Percentiles rank a stretch among this genome's conserved stretches.
These are phyloP conservation scores for Ceratocystis colombiana DNA, from an alignment of 2,329 filamentous ascomycete species.

Conservation along the genomic window DNA sequence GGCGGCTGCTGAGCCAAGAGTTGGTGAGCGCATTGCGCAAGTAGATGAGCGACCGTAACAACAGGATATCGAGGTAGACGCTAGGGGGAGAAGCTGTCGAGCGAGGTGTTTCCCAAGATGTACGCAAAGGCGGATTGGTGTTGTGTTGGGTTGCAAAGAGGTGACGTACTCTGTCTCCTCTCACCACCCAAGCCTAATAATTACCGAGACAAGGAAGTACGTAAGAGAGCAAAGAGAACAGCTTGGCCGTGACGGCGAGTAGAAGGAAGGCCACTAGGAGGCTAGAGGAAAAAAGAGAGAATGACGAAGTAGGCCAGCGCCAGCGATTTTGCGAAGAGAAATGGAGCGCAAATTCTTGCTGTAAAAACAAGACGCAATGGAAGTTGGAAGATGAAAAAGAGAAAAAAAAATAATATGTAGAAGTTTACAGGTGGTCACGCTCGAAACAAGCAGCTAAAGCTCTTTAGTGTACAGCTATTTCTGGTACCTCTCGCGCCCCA, in stretches of 20 bases:
- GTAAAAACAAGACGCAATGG: too few relatives aligned
- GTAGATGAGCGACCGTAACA: neutral
- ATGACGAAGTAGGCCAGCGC: neutral
- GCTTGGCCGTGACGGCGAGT: constrained; percentile 9
- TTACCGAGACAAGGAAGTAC: neutral
- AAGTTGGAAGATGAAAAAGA: too few relatives aligned
- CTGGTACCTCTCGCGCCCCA: neutral
- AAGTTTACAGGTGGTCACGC: neutral
- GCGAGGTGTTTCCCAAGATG: neutral
- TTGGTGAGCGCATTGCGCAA: constrained; percentile 23
- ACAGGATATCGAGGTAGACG: neutral
- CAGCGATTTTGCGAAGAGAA: too few relatives aligned
- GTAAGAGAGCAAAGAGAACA: constrained; percentile 16
- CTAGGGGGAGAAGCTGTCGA: neutral
- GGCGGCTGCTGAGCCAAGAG: constrained; percentile 29
- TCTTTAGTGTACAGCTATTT: neutral
- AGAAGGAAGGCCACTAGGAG: neutral
- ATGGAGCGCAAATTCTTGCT: too few relatives aligned
- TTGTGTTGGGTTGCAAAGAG: neutral
- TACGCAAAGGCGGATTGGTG: neutral
- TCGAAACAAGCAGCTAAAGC: neutral
- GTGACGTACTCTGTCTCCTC: constrained; percentile 15
- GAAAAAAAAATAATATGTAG: neutral
- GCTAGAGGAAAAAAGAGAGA: neutral
- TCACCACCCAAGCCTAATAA: neutral